Base-by-base conservation (phyloP, 2,329 filamentous ascomycete species). In the Pseudogymnoascus sp. region DNA sequence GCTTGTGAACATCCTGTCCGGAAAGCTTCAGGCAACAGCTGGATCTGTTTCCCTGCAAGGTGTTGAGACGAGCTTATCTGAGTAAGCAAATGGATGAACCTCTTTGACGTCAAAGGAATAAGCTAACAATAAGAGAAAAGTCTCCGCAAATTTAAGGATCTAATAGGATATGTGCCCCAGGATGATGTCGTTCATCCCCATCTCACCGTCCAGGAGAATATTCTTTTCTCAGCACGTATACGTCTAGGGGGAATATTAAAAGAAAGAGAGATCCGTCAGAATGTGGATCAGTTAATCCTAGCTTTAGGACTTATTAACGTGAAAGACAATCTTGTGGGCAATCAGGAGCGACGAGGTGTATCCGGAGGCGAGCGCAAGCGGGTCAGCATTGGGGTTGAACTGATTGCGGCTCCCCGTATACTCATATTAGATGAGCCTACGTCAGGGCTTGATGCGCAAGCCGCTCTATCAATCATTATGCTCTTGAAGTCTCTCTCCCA, bases 101-200 rank as follows among this genome's bases (percentile, higher is more conserved):
- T 48, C 19, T 23, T 11, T 19, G 6, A 5, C 16, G 10, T 1
- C 14, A 23, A 10, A 6, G 10, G n/a, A 43, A 19, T 28, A 10
- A 1, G 10, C 37, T 8, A 6, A 8, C 6, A 6, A 4, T 14
- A 34, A 51, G 45, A 62, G 43, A 64, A 51, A 25, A 62, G 66
- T 21, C 45, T 41, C 67, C 69, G 48, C 67, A 77, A 69, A 74
- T 85, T 83, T 72, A 85, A 83, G 72, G 84, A 85, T 70, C 75
- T 85, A 64, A 84, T 86, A 25, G 83, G 83, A 21, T 86, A 85
- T 65, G 84, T 87, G 2, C 84, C 84, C 1, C 84, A 87, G 68
- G 82, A 86, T 66, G 85, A 86, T 70, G 79, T 86, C 25, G 79
- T 86, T 2, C 76, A 85, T 8, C 81, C 83, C 0, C 82, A 87